Evolutionary conservation across 768 basidiomycete species (phyloP), one percentile per base, ranked within the genome.

Genomic region (Porpolomopsis calyptriformis): DNA sequence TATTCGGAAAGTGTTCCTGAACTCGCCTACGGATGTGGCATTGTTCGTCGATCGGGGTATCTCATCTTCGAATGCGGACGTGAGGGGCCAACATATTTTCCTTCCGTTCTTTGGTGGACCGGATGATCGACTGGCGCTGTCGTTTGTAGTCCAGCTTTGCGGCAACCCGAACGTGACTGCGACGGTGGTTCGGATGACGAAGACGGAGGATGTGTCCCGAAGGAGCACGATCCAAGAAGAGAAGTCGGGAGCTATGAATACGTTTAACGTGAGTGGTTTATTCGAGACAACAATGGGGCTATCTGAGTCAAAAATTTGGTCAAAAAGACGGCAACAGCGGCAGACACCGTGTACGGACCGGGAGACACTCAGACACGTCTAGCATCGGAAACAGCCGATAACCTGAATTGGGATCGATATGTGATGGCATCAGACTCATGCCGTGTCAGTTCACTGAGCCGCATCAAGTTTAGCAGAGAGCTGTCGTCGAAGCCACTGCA

Each of bases 41-140:
- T 64, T 98, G 27, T 93, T 87, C 60, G 74, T 96, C 48, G 94
- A 97, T 60, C 70, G 82, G 20, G 82, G 82, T 1, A 61, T 72
- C 5, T 55, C 60, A 12, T 54, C 60, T 10, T 36, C 37, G 52
- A 59, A 1, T 53, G 59, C 4, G 39, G 57, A 48, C 49, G 49
- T 45, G 49, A 53, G 38, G 24, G 57, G 40, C 35, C 70, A 82
- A 49, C 86, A 87, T 52, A 57, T 97, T 23, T 78, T 93, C 60
- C 58, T 92, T 34, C 87, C 93, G 0, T 97, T 94, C 77, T 85
- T 90, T 59, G 94, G 94, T 29, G 94, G 94, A 0, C 81, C 89
- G 0, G 94, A 99, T 59, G 94, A 97, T 59, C 78, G 96, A 1
- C 70, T 90, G 18, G 88, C 89, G 0, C 65, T 98, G 22, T 65